phyloP scores from a whole-genome alignment of 2,329 filamentous ascomycete species.

The Hymenoscyphus linearis region DNA sequence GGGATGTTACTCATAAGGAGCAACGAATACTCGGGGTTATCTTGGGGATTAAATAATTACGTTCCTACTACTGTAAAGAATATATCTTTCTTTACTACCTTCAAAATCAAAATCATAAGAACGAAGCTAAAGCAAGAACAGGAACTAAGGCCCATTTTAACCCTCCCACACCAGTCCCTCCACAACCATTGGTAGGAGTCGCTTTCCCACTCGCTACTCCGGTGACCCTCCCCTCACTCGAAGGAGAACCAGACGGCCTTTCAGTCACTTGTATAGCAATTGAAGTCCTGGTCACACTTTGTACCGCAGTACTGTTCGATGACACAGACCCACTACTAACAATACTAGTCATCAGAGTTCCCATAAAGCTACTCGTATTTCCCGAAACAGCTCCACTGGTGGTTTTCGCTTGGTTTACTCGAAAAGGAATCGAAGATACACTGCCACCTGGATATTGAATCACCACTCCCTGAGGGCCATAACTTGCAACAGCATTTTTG shows the following conservation, averaged over 20 bases:
- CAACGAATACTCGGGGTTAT: too few species aligned
- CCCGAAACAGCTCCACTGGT: background rate
- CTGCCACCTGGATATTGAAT: background rate
- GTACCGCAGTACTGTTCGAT: too few species aligned
- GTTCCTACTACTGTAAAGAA: too few species aligned
- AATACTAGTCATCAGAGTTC: background rate
- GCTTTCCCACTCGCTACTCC: background rate
- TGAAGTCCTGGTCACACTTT: background rate
- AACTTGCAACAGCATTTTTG: background rate
- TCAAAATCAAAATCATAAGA: background rate
- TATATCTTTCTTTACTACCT: too few species aligned
- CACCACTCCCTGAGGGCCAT: background rate
- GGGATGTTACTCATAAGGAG: too few species aligned
- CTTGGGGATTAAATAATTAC: too few species aligned
- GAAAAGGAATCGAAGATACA: background rate
- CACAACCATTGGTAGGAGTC: background rate
- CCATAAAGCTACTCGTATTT: background rate
- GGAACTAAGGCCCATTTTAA: background rate
- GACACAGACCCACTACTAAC: background rate
- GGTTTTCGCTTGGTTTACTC: background rate
- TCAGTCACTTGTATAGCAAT: background rate
- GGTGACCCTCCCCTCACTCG: background rate
- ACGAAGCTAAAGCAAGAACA: background rate
- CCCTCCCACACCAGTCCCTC: background rate
- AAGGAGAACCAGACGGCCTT: background rate